A percentile compares a stretch with the other conserved stretches of the same genome.
phyloP scores from a whole-genome alignment of 352 stramenopile genomes.

The Phytophthora vignae region DNA sequence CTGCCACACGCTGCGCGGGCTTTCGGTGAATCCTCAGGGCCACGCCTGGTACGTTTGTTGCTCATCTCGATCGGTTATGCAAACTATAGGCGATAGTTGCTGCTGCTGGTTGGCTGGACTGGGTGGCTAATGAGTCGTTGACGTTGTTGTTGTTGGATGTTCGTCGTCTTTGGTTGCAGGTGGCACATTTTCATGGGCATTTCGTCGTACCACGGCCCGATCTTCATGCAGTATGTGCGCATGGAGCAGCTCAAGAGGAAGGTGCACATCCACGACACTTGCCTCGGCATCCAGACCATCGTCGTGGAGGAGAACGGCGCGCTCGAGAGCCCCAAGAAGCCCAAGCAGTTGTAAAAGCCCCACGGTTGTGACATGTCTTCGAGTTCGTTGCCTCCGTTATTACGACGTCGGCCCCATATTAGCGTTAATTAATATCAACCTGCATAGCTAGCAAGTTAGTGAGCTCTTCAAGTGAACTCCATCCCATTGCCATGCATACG shows the following conservation, averaged over 20 bases:
- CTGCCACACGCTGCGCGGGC: constrained; percentile 57
- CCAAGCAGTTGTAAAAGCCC: constrained; percentile 42
- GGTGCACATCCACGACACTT: constrained; percentile 55
- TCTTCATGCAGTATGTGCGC: constrained; percentile 90
- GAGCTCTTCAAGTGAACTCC: neutral
- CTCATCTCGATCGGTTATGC: too few relatives aligned
- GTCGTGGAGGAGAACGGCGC: constrained; percentile 45
- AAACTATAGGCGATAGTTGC: neutral
- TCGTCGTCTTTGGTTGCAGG: constrained; percentile 30
- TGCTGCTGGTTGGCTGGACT: neutral
- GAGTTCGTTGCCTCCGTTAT: constrained; percentile 5
- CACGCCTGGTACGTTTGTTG: constrained; percentile 73
- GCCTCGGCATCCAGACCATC: constrained; percentile 75
- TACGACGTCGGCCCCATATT: constrained; percentile 7
- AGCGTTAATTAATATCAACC: constrained; percentile 11
- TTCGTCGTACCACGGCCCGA: constrained; percentile 75
- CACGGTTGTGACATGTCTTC: constrained; percentile 16
- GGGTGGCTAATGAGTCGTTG: neutral
- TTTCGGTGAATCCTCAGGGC: constrained; percentile 80
- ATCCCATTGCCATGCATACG: neutral
- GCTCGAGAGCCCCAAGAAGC: constrained; percentile 30
- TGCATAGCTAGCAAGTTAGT: neutral
- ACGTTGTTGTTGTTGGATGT: neutral
- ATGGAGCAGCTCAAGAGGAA: constrained; percentile 81
- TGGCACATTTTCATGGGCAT: constrained; percentile 89